These are phyloP conservation scores for Zygnema cylindricum DNA, from an alignment of 139 green algal genomes.

Conservation along the genomic window DNA sequence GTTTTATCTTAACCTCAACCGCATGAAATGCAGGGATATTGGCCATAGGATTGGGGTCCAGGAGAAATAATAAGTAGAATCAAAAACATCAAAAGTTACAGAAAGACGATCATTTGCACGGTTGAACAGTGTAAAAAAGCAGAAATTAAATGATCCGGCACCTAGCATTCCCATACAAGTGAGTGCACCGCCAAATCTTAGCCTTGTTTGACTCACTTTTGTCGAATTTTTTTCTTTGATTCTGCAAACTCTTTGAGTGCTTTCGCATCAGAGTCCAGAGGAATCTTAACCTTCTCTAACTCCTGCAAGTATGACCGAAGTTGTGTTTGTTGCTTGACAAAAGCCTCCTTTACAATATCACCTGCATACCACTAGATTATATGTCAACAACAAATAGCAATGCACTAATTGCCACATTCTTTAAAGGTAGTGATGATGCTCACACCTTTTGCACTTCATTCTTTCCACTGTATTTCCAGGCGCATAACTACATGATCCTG, in stretches of 20 bases:
- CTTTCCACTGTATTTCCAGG: no score
- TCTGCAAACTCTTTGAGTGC: slow-evolving; percentile 37
- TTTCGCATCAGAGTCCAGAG: slow-evolving; percentile 27
- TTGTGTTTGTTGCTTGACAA: slow-evolving; percentile 43
- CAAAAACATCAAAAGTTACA: no score
- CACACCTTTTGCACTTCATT: no score
- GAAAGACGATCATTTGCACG: no score
- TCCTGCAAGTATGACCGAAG: slow-evolving; percentile 38
- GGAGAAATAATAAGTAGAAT: no score
- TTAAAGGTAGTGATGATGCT: neutral
- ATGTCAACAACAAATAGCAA: neutral
- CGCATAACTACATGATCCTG: neutral
- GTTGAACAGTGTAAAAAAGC: no score
- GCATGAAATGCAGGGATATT: no score
- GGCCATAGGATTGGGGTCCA: no score
- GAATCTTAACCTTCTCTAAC: slow-evolving; percentile 35
- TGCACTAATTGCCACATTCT: neutral
- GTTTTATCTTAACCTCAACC: no score
- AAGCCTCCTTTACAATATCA: slow-evolving; percentile 46
- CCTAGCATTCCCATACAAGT: no score
- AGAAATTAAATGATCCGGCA: no score
- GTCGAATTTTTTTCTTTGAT: slow-evolving; percentile 26
- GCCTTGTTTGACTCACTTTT: slow-evolving; percentile 50
- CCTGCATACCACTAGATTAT: slow-evolving; percentile 7
- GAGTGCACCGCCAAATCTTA: no score